Evolutionary conservation across 495 filamentous ascomycete species (phyloP).

Genomic region (Podospora appendiculata): DNA sequence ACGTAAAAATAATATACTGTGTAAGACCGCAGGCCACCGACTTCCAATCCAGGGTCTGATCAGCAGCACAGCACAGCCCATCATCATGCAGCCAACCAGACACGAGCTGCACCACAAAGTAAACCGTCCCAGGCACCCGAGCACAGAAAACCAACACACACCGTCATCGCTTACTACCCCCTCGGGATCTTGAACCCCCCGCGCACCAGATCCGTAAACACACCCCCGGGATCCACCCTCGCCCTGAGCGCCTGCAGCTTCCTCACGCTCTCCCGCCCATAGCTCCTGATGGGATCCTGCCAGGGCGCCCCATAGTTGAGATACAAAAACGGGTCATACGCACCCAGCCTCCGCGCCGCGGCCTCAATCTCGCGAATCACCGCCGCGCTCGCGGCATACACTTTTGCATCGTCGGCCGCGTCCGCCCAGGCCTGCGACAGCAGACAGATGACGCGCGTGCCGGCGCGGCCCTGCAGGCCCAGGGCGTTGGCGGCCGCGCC

Average conservation of each 20-base stretch:
- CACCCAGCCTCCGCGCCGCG: neutral
- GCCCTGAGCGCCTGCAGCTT: neutral
- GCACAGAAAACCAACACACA: no score
- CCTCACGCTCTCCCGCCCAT: slow-evolving; percentile 13
- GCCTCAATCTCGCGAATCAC: slow-evolving; percentile 8
- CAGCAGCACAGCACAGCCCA: no score
- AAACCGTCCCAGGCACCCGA: no score
- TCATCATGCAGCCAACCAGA: no score
- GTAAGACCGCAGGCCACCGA: no score
- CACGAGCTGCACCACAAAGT: no score
- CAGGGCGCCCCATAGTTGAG: slow-evolving; percentile 18
- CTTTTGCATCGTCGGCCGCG: slow-evolving; percentile 7
- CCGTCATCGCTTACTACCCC: no score
- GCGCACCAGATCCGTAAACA: slow-evolving; percentile 13
- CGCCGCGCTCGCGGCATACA: slow-evolving; percentile 1
- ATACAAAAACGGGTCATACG: slow-evolving; percentile 14
- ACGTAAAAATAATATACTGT: no score
- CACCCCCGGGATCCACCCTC: neutral
- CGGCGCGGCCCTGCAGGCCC: slow-evolving; percentile 20
- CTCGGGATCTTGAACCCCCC: slow-evolving; percentile 22
- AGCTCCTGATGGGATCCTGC: slow-evolving; percentile 17
- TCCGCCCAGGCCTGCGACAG: slow-evolving; percentile 14
- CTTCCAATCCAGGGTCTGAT: no score
- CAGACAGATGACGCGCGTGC: slow-evolving; percentile 4
- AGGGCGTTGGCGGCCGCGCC: slow-evolving; percentile 33